Evolutionary conservation across 305 asterid genomes (phyloP).

Genomic region (Fraxinus velutina): DNA sequence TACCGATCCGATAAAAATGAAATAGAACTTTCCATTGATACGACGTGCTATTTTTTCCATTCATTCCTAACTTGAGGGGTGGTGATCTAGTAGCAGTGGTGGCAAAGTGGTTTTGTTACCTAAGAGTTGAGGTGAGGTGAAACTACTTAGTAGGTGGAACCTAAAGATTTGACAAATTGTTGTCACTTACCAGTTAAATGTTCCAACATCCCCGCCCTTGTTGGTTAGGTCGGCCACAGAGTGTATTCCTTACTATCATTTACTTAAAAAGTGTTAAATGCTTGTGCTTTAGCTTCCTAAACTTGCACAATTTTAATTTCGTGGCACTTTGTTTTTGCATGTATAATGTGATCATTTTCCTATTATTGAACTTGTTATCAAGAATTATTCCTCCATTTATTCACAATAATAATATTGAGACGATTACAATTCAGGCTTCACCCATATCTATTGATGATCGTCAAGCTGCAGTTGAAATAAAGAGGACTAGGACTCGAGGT

Average conservation of each 20-base stretch:
- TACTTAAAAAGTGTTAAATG: not conserved
- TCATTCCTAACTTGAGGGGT: not conserved
- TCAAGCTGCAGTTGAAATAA: conserved; percentile 70
- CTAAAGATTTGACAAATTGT: not conserved
- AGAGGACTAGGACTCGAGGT: conserved; percentile 80
- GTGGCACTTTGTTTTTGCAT: not conserved
- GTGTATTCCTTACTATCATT: not conserved
- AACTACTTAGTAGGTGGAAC: not conserved
- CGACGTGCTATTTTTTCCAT: not conserved
- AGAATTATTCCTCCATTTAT: conserved; percentile 3
- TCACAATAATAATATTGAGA: not conserved
- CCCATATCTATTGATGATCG: conserved; percentile 62
- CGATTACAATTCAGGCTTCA: conserved; percentile 54
- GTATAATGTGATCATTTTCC: not conserved
- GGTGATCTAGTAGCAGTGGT: not conserved
- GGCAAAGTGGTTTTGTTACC: not conserved
- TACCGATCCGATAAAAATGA: too few relatives aligned
- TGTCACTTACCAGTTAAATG: not conserved
- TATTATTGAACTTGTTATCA: not conserved
- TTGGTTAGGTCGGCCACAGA: not conserved
- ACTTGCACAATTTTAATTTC: not conserved
- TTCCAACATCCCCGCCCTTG: not conserved
- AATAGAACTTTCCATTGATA: not conserved
- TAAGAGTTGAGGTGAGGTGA: not conserved
- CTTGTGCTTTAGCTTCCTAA: not conserved